phyloP scores from a whole-genome alignment of 2,329 filamentous ascomycete genomes.

The Curvularia verruculosa region DNA sequence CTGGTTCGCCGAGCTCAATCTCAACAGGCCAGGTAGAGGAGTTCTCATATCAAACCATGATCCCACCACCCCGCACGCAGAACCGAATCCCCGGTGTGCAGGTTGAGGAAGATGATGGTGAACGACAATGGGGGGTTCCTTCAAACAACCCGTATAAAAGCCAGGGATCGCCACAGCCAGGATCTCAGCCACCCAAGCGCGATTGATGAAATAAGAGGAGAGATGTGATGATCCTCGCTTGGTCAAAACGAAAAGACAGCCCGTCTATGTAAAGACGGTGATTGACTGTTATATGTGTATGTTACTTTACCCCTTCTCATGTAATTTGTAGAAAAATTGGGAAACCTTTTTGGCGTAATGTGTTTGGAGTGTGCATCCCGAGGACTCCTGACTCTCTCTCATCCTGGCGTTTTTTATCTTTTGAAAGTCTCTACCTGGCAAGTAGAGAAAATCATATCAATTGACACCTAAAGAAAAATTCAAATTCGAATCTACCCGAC shows the following conservation, averaged over 20 bases:
- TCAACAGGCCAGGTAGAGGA: constrained; percentile 44
- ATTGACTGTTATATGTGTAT: not conserved
- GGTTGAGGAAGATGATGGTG: constrained; percentile 27
- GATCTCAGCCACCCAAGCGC: constrained; percentile 13
- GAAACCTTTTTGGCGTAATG: not conserved
- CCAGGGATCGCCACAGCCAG: constrained; percentile 7
- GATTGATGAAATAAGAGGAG: constrained; percentile 11
- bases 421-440: no score
- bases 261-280: not conserved
- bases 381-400: not conserved
- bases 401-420: not conserved
- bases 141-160: constrained; percentile 26
- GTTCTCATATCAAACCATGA: constrained; percentile 43
- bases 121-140: constrained; percentile 20
- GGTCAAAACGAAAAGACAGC: not conserved
- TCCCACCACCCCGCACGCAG: constrained; percentile 34
- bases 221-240: not conserved
- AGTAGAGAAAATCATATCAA: no score
- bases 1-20: constrained; percentile 40
- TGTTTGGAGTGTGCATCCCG: not conserved
- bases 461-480: no score
- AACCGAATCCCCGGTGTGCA: constrained; percentile 25
- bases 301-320: not conserved
- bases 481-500: no score
- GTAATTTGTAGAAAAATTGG: constrained; percentile 3